Percentiles rank a stretch among this genome's conserved stretches.
Evolutionary conservation across 2,329 filamentous ascomycete genomes (phyloP).

Genomic region (Scolecobasidium constrictum): DNA sequence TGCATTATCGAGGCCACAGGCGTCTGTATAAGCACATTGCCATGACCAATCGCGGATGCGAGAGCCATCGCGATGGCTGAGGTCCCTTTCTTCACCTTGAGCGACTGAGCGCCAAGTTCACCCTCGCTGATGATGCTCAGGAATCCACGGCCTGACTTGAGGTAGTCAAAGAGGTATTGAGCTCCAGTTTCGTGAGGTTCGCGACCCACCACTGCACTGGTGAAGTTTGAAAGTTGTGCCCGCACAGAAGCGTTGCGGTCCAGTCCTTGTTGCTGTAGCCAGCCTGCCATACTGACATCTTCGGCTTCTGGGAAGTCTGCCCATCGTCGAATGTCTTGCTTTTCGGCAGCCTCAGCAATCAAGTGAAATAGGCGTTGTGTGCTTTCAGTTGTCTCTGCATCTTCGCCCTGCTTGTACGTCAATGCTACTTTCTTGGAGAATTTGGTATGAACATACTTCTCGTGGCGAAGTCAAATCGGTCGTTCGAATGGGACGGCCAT

Average conservation of each 20-base stretch:
- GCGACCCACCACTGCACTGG: conserved; percentile 40
- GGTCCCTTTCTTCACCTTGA: conserved; percentile 40
- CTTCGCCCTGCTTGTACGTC: background rate
- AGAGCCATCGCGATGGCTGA: conserved; percentile 7
- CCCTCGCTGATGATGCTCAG: conserved; percentile 42
- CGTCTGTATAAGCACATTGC: conserved; percentile 20
- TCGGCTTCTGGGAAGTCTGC: conserved; percentile 25
- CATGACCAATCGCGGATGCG: conserved; percentile 19
- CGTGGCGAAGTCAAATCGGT: conserved; percentile 15
- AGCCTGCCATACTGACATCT: conserved; percentile 23
- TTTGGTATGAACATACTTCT: background rate
- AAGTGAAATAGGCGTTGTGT: conserved; percentile 23
- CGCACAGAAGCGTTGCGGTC: too few species aligned
- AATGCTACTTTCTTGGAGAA: background rate
- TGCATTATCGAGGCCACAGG: conserved; percentile 14
- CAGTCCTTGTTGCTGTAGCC: conserved; percentile 25
- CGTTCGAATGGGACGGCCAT: conserved; percentile 16
- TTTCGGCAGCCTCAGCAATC: conserved; percentile 28
- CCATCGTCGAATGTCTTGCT: conserved; percentile 28
- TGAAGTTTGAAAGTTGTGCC: too few species aligned
- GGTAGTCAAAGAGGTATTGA: conserved; percentile 45
- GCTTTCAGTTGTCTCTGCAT: conserved; percentile 11
- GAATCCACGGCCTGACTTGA: conserved; percentile 41
- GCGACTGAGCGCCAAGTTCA: conserved; percentile 41
- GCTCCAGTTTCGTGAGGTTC: conserved; percentile 41